A percentile compares a stretch with the other conserved stretches of the same genome.
Conservation (phyloP, 352 stramenopile genomes). For the Phytophthora cajani region DNA sequence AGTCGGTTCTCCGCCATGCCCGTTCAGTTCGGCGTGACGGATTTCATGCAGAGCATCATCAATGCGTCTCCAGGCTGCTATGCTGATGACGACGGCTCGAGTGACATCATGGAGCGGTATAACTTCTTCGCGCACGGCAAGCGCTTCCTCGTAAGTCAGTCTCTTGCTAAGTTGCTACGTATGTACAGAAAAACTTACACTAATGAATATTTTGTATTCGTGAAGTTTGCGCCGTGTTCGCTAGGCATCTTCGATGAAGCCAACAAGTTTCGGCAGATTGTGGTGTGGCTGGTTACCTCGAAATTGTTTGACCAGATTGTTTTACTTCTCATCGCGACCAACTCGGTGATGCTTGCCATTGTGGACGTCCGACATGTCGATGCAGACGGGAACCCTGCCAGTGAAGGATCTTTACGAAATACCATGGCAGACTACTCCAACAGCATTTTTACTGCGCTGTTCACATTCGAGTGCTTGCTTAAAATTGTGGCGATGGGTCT, state of each 20-base stretch:
- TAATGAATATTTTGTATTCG: neutral
- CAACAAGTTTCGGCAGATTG: slow-evolving; percentile 41
- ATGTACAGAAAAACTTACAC: neutral
- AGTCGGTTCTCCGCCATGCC: slow-evolving; percentile 8
- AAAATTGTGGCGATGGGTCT: slow-evolving; percentile 91
- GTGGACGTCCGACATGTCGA: slow-evolving; percentile 65
- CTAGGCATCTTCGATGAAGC: slow-evolving; percentile 60
- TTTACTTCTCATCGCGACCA: slow-evolving; percentile 77
- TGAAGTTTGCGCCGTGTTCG: slow-evolving; percentile 56
- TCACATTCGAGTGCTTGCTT: slow-evolving; percentile 84
- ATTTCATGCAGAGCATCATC: slow-evolving; percentile 53
- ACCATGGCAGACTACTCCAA: slow-evolving; percentile 56
- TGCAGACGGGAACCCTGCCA: slow-evolving; percentile 39
- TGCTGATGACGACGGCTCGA: slow-evolving; percentile 44
- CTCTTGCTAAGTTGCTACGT: neutral
- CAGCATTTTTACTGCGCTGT: slow-evolving; percentile 62
- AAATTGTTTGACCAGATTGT: slow-evolving; percentile 75
- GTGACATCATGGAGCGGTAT: slow-evolving; percentile 52
- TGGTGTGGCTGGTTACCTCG: slow-evolving; percentile 65
- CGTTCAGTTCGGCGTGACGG: slow-evolving; percentile 13
- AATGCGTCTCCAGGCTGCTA: slow-evolving; percentile 51
- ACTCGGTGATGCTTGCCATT: slow-evolving; percentile 81
- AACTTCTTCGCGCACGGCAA: slow-evolving; percentile 68
- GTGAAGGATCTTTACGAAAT: slow-evolving; percentile 50
- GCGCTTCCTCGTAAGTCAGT: slow-evolving; percentile 45